Base-by-base conservation (phyloP, 495 filamentous ascomycete genomes). In the Aspergillus nidulans region DNA sequence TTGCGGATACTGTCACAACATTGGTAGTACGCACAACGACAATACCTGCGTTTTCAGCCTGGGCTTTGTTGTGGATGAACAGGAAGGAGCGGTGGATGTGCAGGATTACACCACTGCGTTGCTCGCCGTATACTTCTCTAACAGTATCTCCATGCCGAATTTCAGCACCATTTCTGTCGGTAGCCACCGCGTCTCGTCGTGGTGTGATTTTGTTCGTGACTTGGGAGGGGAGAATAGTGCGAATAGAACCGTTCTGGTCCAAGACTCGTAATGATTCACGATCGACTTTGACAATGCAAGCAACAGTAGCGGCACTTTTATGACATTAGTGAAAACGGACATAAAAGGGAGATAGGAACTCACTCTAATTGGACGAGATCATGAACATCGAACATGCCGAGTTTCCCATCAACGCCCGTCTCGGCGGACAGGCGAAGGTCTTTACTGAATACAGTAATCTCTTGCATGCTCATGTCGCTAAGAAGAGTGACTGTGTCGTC, bases 361-460 rank as follows among this genome's bases (percentile, higher is more conserved):
- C 74, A 85, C 82, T 97, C 95, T 55, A 99, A 82, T 71, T 97
- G 92, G 18, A 97, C 90, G 21, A 99, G 78, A 70, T 99, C 94
- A 56, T 91, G 87, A 28, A 99, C 83, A 55, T 92, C 89, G 68
- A 86, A 97, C 65, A 91, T 87, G 15, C 90, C 89, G 21, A 90
- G 80, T 43, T 86, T 83, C 9, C 85, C 85, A 56, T 88, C 82
- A 40, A 85, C 89, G 51, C 89, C 91, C 59, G 91, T 88, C 60
- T 99, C 94, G 42, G 86, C 88, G 38, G 95, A 94, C 67, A 95
- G 87, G 53, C 94, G 82, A 34, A 99, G 77, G 69, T 99, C 95
- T 63, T 95, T 96, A 71, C 92, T 96, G 74, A 99, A 99, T 2
- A 99, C 92, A 0, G 92, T 97, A 55, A 99, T 89, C 68, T 97